Evolutionary conservation across 805 yeast genomes (phyloP).

Genomic region (Wickerhamiella sergipiensis): DNA sequence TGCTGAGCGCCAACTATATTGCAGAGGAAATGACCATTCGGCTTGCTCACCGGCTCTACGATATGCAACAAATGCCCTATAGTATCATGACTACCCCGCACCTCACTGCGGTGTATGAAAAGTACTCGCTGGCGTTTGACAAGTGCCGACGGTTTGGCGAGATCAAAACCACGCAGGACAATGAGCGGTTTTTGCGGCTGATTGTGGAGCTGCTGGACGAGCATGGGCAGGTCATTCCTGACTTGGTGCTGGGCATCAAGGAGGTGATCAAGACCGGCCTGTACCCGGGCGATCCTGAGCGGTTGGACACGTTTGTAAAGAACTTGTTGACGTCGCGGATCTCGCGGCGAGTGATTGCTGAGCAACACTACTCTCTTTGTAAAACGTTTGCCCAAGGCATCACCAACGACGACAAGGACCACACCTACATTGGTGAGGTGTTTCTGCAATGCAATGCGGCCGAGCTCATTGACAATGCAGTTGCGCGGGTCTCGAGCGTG

Average conservation of each 20-base stretch:
- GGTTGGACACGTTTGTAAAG: slow-evolving; percentile 63
- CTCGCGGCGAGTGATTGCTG: slow-evolving; percentile 78
- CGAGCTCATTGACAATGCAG: slow-evolving; percentile 42
- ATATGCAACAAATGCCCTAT: slow-evolving; percentile 71
- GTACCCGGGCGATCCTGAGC: slow-evolving; percentile 40
- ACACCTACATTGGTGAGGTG: slow-evolving; percentile 51
- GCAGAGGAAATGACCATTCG: slow-evolving; percentile 74
- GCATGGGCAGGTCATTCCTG: slow-evolving; percentile 73
- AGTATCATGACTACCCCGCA: slow-evolving; percentile 76
- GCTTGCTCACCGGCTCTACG: slow-evolving; percentile 64
- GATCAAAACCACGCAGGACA: slow-evolving; percentile 59
- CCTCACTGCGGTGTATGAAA: slow-evolving; percentile 74
- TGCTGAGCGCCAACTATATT: slow-evolving; percentile 80
- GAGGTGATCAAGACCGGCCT: slow-evolving; percentile 41
- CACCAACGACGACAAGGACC: slow-evolving; percentile 27
- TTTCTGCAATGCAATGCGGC: slow-evolving; percentile 65
- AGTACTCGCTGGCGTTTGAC: slow-evolving; percentile 79
- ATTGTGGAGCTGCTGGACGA: slow-evolving; percentile 51
- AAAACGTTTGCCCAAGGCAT: slow-evolving; percentile 42
- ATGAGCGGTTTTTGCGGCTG: slow-evolving; percentile 54
- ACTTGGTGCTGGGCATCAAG: slow-evolving; percentile 83
- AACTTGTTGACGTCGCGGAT: slow-evolving; percentile 73
- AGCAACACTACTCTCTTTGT: slow-evolving; percentile 76
- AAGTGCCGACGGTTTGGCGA: slow-evolving; percentile 61
- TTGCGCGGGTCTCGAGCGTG: slow-evolving; percentile 4